Evolutionary conservation across 192 early-diverging fungal species (phyloP).

Genomic region (Lunasporangiospora selenospora): DNA sequence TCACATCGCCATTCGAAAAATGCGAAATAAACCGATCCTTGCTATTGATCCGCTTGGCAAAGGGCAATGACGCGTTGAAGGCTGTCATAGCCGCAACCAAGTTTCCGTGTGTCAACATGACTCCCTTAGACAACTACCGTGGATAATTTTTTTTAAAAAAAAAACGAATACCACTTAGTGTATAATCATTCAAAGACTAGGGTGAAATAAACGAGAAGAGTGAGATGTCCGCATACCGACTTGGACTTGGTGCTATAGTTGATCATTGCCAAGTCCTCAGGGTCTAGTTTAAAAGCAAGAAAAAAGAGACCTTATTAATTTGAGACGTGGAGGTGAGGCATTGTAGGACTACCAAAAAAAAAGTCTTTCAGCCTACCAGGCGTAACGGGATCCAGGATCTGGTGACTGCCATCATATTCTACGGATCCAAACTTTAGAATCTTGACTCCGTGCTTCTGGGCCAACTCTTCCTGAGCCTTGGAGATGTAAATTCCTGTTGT

Average conservation of each 20-base stretch:
- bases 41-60: constrained; percentile 12
- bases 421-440: constrained; percentile 23
- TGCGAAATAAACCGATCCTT: constrained; percentile 38
- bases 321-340: too few species aligned
- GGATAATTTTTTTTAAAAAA: too few species aligned
- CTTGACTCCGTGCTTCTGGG: constrained; percentile 15
- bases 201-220: too few species aligned
- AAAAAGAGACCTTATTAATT: neutral
- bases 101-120: constrained; percentile 82
- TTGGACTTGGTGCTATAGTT: constrained; percentile 44
- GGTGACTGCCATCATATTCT: constrained; percentile 15
- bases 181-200: too few species aligned
- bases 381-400: constrained; percentile 13
- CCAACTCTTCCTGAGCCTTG: constrained; percentile 10
- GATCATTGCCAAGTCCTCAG: constrained; percentile 40
- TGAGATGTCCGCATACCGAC: constrained; percentile 25
- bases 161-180: too few species aligned
- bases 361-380: constrained; percentile 28
- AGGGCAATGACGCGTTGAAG: constrained; percentile 19
- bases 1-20: constrained; percentile 41
- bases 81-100: constrained; percentile 68
- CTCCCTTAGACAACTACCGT: constrained; percentile 80
- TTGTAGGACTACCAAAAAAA: neutral
- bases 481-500: constrained; percentile 26
- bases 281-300: constrained; percentile 2